Evolutionary conservation across 78 protist species (phyloP), one percentile per base, ranked within the genome.

Genomic region (Salpingoeca rosetta): DNA sequence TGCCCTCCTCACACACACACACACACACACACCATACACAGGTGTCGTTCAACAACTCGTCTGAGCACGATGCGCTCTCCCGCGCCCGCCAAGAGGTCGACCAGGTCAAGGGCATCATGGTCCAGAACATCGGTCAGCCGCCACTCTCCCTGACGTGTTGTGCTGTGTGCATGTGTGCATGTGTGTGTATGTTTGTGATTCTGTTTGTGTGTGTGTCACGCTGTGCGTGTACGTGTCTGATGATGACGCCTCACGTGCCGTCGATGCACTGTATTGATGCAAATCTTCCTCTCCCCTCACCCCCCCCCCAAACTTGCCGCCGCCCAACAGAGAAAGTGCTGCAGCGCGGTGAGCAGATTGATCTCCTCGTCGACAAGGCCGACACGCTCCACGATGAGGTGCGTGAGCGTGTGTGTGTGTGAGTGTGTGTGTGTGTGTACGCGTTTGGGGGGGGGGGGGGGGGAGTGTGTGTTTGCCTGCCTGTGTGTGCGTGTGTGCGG

Each of bases 301-400:
- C 25, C n/a, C 28, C 35, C 26, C 73, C 43, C 43, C 40, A 11
- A 0, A 51, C 65, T 17, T 51, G 65, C 17, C 31, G 65, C 65
- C 65, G 31, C 7, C 65, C 17, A 7, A 39, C 79, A 75, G 87
- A 75, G 37, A 84, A 84, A 26, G 87, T 84, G 24, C 72, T 84
- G 36, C 56, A 84, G 82, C 77, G 87, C 42, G 87, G 87, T 42
- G 87, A 86, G 77, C 91, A 81, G 74, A 90, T 97, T 81, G 99
- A 97, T 37, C 84, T 93, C 35, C 81, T 97, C 31, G 96, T 95
- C 0, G 98, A 95, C 82, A 85, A 92, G 86, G 88, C 98, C 24
- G 98, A 95, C 25, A 25, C 44, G 1, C 92, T 97, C 31, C 78
- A 88, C 76, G 88, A 82, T 51, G 65, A 51, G 65, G 65, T 17